Percentiles rank a stretch among this genome's conserved stretches.
Conservation (phyloP, 352 stramenopile species). For the Phytophthora fragariae region DNA sequence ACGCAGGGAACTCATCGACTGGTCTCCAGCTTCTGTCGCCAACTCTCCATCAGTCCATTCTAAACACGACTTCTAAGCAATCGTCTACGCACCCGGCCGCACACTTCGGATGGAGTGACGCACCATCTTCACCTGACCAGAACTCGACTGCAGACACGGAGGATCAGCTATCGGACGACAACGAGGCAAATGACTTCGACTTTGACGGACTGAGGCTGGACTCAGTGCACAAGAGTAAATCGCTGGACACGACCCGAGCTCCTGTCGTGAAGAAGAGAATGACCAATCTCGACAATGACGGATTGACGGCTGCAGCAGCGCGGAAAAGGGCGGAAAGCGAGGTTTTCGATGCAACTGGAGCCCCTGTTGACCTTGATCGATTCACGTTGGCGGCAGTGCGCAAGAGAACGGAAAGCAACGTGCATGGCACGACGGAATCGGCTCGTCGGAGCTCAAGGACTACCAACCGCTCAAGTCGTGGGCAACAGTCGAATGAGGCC, state of each 20-base stretch:
- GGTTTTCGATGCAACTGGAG: too few species aligned
- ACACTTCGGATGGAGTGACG: conserved; percentile 32
- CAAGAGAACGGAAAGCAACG: conserved; percentile 3
- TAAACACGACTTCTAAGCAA: conserved; percentile 12
- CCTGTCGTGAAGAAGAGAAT: too few species aligned
- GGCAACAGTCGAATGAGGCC: neutral
- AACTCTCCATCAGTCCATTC: conserved; percentile 43
- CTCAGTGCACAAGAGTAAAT: too few species aligned
- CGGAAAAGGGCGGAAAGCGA: too few species aligned
- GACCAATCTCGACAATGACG: too few species aligned
- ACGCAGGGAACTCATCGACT: too few species aligned
- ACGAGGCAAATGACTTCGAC: too few species aligned
- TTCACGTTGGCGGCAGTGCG: conserved; percentile 61
- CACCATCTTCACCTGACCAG: conserved; percentile 9
- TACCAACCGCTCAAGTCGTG: conserved; percentile 10
- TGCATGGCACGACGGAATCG: neutral
- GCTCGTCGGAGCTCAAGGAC: neutral
- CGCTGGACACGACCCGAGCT: too few species aligned
- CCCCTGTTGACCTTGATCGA: conserved; percentile 50
- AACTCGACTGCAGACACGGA: neutral
- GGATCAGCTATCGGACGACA: neutral
- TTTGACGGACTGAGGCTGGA: too few species aligned
- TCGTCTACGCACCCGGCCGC: conserved; percentile 16
- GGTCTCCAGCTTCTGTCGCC: conserved; percentile 51
- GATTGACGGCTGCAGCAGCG: too few species aligned